Evolutionary conservation across 805 yeast genomes (phyloP), one percentile per base, ranked within the genome.

Genomic region (Blastobotrys chiropterorum): DNA sequence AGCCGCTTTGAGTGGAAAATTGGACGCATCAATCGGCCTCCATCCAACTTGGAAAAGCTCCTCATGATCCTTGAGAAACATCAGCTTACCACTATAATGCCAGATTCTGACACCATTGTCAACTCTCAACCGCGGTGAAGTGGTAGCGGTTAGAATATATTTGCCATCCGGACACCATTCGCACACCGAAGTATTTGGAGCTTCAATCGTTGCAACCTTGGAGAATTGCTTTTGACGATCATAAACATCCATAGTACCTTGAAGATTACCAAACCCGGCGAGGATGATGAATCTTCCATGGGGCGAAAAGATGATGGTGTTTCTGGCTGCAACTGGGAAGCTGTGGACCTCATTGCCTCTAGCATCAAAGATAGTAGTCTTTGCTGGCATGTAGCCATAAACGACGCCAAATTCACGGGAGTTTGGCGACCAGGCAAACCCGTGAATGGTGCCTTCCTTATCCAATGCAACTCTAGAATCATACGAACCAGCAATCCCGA

Each of bases 141-240:
- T 94, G 3, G 98, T 95, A 16, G 99, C 98, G 14, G 98, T 92
- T 68, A 94, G 72, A 53, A 94, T 82, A 65, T 78, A 90, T 63
- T 94, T 82, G 39, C 99, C 98, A 70, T 94, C 95, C 7, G 99
- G 99, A 1, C 95, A 83, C 99, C 99, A 94, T 67, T 87, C 88
- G 68, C 97, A 92, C 44, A 85, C 95, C n/a, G 95, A 85, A 14
- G 98, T 90, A 72, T 94, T 95, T 44, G 96, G 73, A 13, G 98
- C 99, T 64, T 88, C 87, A 63, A 94, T 85, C 16, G 87, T 77
- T 17, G 90, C 76, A 49, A 94, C 80, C 67, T 87, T 86, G 51
- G 76, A 72, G 68, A 90, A 92, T 69, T 86, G 85, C 65, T 85
- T 82, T 67, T 83, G 88, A 66, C 97, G 86, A 73, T 94, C 99